A percentile compares a stretch with the other conserved stretches of the same genome.
Conservation (phyloP, 2,329 filamentous ascomycete species). For the Aspergillus luchuensis region DNA sequence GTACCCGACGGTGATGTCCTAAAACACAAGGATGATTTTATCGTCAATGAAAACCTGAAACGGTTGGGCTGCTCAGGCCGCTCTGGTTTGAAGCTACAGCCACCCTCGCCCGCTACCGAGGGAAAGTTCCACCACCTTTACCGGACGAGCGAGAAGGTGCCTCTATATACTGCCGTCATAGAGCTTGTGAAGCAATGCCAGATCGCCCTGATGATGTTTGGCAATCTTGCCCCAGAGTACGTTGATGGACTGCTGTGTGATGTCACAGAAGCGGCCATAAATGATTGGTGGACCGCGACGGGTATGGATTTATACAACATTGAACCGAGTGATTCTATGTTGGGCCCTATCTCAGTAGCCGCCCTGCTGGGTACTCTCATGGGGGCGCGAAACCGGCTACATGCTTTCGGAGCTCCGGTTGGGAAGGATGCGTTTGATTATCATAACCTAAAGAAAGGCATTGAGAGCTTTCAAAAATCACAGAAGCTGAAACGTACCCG, state of each 20-base stretch:
- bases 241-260: conserved; percentile 92
- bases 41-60: conserved; percentile 94
- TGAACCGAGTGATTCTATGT: conserved; percentile 87
- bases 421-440: conserved; percentile 91
- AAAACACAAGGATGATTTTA: conserved; percentile 78
- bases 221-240: conserved; percentile 82
- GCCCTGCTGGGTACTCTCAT: conserved; percentile 84
- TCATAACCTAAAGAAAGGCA: conserved; percentile 76
- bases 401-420: conserved; percentile 80
- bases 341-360: conserved; percentile 89
- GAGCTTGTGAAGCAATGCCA: conserved; percentile 93
- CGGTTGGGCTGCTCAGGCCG: conserved; percentile 88
- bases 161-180: conserved; percentile 74
- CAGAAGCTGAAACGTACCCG: conserved; percentile 78
- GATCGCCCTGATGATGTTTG: conserved; percentile 82
- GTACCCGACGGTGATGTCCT: conserved; percentile 84
- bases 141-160: conserved; percentile 78
- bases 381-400: conserved; percentile 85
- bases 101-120: conserved; percentile 77
- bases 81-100: conserved; percentile 76
- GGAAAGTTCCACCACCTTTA: conserved; percentile 93
- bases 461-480: conserved; percentile 85
- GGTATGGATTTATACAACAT: conserved; percentile 89
- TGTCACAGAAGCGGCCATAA: conserved; percentile 83
- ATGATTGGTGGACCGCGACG: conserved; percentile 95